Base-by-base conservation (phyloP, 1,284 basidiomycete genomes). In the Ceratobasidium theobromae region DNA sequence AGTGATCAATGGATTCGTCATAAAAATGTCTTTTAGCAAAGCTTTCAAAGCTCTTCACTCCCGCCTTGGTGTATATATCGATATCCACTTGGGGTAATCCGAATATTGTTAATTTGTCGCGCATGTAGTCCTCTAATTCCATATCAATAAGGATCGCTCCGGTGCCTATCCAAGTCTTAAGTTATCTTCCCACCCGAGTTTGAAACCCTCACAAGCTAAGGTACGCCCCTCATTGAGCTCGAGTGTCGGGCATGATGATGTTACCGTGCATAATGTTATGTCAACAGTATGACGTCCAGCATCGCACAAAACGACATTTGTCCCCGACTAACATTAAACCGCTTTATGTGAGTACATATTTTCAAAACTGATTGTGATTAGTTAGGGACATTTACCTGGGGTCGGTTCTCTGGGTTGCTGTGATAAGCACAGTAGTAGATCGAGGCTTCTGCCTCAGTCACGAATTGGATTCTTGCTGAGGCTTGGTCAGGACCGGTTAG, bases 281-380 rank as follows among this genome's bases (percentile, higher is more conserved):
- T 71, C 70, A 32, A 70, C 68, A 3, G 69, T 71, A 4, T 69
- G 70, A 4, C 68, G 69, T 16, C 70, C 70, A 2, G 70, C 70
- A 51, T 71, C 69, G 30, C 66, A 53, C 9, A 71, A 46, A 23
- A 48, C 66, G 40, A 70, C 64, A 0, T 33, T 55, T 1, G 35
- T 48, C 12, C 66, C 69, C 48, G 48, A 8, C 66, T 67, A 12
- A 2, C 18, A 4, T 12, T 35, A 23, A 46, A 40, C 9, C 23
- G 23, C 9, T 23, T 16, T 9, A 28, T 14, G 55, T 14, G 23
- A 14, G 6, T 27, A 21, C 1, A 9, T 9, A n/a, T 6, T 49
- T 3, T 27, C 9, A 23, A 25, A n/a, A 16, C 25, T 6, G 18
- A 8, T 21, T 3, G 28, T 12, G 16, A 14, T 3, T n/a, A n/a